Conservation (phyloP, 192 early-diverging fungal genomes). For the Borealophlyctis nickersoniae region DNA sequence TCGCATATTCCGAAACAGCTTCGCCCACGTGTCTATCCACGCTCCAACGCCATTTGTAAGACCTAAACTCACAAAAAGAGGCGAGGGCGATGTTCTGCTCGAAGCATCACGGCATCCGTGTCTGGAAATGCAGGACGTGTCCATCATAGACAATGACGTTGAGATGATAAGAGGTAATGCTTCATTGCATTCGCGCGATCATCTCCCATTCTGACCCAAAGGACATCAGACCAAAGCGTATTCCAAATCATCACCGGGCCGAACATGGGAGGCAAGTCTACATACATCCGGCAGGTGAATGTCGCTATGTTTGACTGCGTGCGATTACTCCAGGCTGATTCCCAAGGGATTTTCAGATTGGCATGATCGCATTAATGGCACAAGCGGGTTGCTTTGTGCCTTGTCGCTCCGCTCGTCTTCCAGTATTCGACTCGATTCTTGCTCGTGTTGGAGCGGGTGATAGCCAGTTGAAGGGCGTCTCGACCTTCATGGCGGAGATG, state of each 20-base stretch:
- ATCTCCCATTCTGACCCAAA: not conserved
- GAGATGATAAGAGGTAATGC: conserved; percentile 59
- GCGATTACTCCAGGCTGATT: no score
- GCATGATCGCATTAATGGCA: conserved; percentile 89
- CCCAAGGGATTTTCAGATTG: conserved; percentile 71
- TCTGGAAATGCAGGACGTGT: conserved; percentile 87
- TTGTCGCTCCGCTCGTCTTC: conserved; percentile 64
- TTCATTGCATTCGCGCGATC: not conserved
- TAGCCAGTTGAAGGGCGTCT: conserved; percentile 86
- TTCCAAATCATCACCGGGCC: conserved; percentile 95
- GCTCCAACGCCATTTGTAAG: conserved; percentile 84
- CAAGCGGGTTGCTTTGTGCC: conserved; percentile 95
- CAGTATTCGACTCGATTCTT: conserved; percentile 82
- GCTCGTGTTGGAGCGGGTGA: conserved; percentile 94
- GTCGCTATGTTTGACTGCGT: no score
- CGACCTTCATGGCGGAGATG: conserved; percentile 88
- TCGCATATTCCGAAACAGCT: conserved; percentile 41
- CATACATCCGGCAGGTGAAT: conserved; percentile 85
- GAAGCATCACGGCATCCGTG: conserved; percentile 83
- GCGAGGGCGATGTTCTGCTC: conserved; percentile 67
- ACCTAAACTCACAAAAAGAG: conserved; percentile 61
- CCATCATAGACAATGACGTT: conserved; percentile 94
- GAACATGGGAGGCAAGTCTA: conserved; percentile 99
- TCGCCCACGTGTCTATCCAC: conserved; percentile 79
- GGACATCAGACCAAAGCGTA: conserved; percentile 28